Evolutionary conservation across 306 rosid species (phyloP).

Genomic region (Leucaena leucocephala): DNA sequence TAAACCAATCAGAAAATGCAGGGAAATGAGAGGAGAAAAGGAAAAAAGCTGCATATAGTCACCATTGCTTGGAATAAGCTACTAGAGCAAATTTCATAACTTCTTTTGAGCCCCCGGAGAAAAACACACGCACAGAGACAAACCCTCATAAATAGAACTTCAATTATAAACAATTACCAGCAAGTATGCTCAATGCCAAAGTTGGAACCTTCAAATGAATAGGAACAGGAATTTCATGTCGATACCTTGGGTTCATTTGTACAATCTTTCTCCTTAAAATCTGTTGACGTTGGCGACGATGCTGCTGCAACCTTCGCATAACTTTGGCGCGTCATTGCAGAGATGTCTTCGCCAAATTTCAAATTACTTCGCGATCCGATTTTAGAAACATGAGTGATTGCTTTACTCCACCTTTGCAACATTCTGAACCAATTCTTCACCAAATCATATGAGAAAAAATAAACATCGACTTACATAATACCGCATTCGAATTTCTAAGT

Average conservation of each 20-base stretch:
- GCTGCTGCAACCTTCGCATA: slow-evolving; percentile 66
- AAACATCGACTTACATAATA: neutral
- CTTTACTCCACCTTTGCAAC: slow-evolving; percentile 68
- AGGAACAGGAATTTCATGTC: neutral
- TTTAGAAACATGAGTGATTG: slow-evolving; percentile 51
- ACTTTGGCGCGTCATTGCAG: slow-evolving; percentile 41
- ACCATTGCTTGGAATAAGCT: neutral
- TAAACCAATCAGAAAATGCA: neutral
- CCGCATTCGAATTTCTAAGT: neutral
- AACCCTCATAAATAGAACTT: neutral
- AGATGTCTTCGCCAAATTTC: slow-evolving; percentile 36
- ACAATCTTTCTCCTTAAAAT: slow-evolving; percentile 38
- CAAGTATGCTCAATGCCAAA: neutral
- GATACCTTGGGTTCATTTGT: slow-evolving; percentile 46
- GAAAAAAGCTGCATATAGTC: neutral
- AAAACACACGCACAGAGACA: neutral
- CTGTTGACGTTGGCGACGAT: slow-evolving; percentile 39
- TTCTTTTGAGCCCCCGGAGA: neutral
- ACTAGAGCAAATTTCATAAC: neutral
- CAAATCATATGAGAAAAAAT: neutral
- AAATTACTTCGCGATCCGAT: slow-evolving; percentile 46
- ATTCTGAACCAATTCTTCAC: slow-evolving; percentile 42
- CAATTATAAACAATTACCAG: neutral
- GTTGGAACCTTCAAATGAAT: neutral
- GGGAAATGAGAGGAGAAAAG: neutral